Percentiles rank a stretch among this genome's conserved stretches.
Conservation (phyloP, 2,329 filamentous ascomycete genomes). For the Paraphaeosphaeria sporulosa region DNA sequence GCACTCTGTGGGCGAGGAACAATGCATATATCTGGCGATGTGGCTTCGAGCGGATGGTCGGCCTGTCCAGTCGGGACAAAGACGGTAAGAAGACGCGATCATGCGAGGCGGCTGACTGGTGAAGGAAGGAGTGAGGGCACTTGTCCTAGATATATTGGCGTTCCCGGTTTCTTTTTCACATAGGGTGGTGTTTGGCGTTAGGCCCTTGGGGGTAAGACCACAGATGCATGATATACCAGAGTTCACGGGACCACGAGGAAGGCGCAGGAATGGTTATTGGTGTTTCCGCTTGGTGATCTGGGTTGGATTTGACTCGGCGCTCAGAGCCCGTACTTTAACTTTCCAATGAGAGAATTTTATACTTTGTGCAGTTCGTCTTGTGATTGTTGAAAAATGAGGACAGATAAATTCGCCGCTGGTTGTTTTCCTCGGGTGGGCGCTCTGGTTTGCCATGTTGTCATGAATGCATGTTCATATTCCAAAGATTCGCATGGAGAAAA, state of each 20-base stretch:
- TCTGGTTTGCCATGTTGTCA: too few relatives aligned
- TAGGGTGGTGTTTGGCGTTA: conserved; percentile 28
- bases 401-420: too few relatives aligned
- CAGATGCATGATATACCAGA: conserved; percentile 17
- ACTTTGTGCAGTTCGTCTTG: too few relatives aligned
- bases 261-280: conserved; percentile 3
- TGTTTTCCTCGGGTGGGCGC: too few relatives aligned
- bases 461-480: too few relatives aligned
- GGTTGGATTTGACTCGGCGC: conserved; percentile 6
- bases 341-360: too few relatives aligned
- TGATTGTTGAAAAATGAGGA: too few relatives aligned
- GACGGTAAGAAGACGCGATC: conserved; percentile 31
- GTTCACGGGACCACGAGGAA: conserved; percentile 3
- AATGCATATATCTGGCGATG: conserved; percentile 42
- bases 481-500: too few relatives aligned
- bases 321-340: neutral
- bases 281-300: conserved; percentile 14
- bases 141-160: neutral
- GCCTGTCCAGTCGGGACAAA: conserved; percentile 22
- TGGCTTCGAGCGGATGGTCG: conserved; percentile 30
- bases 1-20: conserved; percentile 37
- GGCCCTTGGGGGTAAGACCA: conserved; percentile 11
- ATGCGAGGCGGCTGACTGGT: conserved; percentile 21
- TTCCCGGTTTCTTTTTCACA: conserved; percentile 15
- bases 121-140: neutral